Evolutionary conservation across 2,329 filamentous ascomycete genomes (phyloP), one percentile per base, ranked within the genome.

Genomic region (Chaetomium globosum): DNA sequence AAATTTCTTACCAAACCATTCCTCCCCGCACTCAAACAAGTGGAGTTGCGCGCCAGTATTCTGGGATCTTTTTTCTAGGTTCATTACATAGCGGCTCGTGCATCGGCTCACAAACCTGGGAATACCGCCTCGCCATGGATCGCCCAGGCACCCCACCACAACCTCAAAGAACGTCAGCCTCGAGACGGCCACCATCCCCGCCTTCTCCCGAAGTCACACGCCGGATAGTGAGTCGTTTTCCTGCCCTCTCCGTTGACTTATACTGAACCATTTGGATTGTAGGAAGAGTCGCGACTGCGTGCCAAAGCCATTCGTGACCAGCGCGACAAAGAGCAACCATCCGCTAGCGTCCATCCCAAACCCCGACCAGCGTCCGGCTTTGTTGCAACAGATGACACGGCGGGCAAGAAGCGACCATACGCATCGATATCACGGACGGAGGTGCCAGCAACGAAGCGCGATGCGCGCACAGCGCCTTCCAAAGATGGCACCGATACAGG

Each of bases 281-380:
- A 95, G 91, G 94, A 97, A 86, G 88, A 94, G 76, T 93, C 89
- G 72, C 87, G 94, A 23, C 85, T 97, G 33, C 91, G 88, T 78
- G 92, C 95, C 63, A 98, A 97, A 83, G 93, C 93, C 2, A 82
- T 93, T 21, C 89, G 91, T 65, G 87, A 91, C 70, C 88, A 89
- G 73, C 85, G 85, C 65, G 87, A 93, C 73, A 87, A 89, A 39
- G 86, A 89, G 65, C 77, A 81, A 67, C 81, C 80, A 73, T 77
- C 81, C 66, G 72, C 80, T 58, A 78, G 80, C 68, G 72, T 72
- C 66, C 76, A 76, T 53, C 75, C 80, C 10, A 72, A 79, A 21
- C 76, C 79, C 48, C 79, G 82, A 67, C 83, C 84, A 9, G 81
- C 86, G 2, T 88, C 90, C 6, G 88, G 90, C 68, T 93, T 96